Conservation (phyloP, 495 filamentous ascomycete genomes). For the Hypoxylon lienhwacheense region DNA sequence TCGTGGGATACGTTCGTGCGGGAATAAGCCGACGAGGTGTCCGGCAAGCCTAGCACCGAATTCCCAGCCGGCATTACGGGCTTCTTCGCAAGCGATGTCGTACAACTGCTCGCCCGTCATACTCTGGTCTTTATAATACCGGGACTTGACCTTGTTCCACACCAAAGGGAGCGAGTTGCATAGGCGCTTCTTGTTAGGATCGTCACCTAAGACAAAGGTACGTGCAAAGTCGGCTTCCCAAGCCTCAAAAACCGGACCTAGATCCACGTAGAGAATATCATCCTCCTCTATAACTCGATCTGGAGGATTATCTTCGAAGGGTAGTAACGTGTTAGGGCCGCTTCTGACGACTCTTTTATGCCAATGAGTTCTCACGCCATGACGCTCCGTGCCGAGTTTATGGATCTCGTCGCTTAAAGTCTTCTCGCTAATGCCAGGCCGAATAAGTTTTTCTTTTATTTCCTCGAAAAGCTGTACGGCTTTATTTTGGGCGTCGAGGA, state of each 20-base stretch:
- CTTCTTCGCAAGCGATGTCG: constrained; percentile 39
- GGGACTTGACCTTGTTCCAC: constrained; percentile 46
- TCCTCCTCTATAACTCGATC: constrained; percentile 51
- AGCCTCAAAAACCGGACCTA: constrained; percentile 55
- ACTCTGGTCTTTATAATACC: constrained; percentile 39
- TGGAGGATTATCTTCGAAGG: constrained; percentile 52
- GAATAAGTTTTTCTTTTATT: constrained; percentile 50
- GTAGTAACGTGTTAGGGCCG: constrained; percentile 51
- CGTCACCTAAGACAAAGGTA: constrained; percentile 47
- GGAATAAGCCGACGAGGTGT: constrained; percentile 42
- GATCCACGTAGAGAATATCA: constrained; percentile 54
- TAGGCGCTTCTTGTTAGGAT: constrained; percentile 47
- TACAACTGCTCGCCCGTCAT: constrained; percentile 52
- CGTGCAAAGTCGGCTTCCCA: constrained; percentile 53
- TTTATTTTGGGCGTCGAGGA: constrained; percentile 49
- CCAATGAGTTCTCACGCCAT: constrained; percentile 52
- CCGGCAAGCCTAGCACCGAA: constrained; percentile 51
- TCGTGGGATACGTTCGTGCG: constrained; percentile 54
- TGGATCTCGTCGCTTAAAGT: constrained; percentile 53
- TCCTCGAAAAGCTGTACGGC: constrained; percentile 51
- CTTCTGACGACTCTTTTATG: constrained; percentile 56
- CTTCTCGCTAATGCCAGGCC: constrained; percentile 52
- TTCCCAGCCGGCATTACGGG: constrained; percentile 40
- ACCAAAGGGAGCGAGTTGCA: constrained; percentile 50
- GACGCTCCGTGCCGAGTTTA: constrained; percentile 47